Conservation (phyloP, 805 yeast species). For the Vanderwaltozyma polyspora region DNA sequence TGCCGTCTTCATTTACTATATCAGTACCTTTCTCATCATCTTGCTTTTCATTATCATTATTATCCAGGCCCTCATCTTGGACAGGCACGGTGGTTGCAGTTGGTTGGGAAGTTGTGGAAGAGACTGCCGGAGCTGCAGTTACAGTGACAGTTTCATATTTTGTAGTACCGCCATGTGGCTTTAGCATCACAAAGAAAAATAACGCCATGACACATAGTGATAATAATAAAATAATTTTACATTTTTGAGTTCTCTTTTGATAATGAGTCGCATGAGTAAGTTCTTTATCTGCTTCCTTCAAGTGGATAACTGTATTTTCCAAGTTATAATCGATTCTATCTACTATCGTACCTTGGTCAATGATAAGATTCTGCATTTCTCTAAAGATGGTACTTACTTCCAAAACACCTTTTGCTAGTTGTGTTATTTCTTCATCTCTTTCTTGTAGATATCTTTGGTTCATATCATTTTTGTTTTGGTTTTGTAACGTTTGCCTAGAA, state of each 20-base stretch:
- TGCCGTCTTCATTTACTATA: no score
- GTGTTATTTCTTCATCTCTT: conserved; percentile 81
- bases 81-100: not conserved
- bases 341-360: conserved; percentile 89
- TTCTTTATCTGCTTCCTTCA: conserved; percentile 69
- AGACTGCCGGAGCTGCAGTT: not conserved
- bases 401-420: conserved; percentile 84
- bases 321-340: conserved; percentile 92
- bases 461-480: conserved; percentile 14
- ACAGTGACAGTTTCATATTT: not conserved
- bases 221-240: conserved; percentile 72
- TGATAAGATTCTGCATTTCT: conserved; percentile 82
- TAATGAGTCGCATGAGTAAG: conserved; percentile 63
- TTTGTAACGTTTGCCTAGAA: conserved; percentile 23
- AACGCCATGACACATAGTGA: conserved; percentile 60
- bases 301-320: conserved; percentile 64
- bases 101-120: not conserved
- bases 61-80: no score
- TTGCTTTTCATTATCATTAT: no score
- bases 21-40: no score
- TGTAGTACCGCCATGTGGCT: conserved; percentile 32
- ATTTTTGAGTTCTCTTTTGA: conserved; percentile 83
- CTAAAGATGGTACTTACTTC: conserved; percentile 89
- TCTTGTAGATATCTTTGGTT: conserved; percentile 30
- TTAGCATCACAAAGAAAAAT: conserved; percentile 57